A percentile compares a stretch with the other conserved stretches of the same genome.
Evolutionary conservation across 371 early-diverging fungal species (phyloP).

Genomic region (Rhizopus stolonifer): DNA sequence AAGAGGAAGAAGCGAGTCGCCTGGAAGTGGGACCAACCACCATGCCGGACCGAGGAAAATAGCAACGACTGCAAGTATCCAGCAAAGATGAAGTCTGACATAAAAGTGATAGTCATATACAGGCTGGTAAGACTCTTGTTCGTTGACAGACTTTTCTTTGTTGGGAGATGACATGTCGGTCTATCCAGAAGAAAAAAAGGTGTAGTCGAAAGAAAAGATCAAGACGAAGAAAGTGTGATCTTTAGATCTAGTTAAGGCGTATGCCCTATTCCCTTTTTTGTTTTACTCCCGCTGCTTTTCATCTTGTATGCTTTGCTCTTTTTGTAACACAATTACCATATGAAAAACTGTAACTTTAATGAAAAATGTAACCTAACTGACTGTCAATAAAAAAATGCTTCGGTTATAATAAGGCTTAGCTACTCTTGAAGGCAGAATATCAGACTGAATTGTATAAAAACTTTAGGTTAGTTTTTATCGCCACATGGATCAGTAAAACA

Average conservation of each 20-base stretch:
- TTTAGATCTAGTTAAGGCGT: neutral
- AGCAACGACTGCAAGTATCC: conserved; percentile 8
- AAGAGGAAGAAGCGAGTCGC: conserved; percentile 5
- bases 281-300: neutral
- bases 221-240: neutral
- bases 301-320: neutral
- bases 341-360: neutral
- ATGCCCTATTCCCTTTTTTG: conserved; percentile 2
- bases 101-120: neutral
- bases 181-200: neutral
- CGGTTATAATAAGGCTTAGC: no score
- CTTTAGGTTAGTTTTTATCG: no score
- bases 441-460: no score
- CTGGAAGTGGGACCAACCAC: conserved; percentile 23
- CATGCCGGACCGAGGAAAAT: conserved; percentile 13
- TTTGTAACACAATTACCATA: neutral
- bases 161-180: neutral
- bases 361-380: neutral
- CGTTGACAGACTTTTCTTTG: neutral
- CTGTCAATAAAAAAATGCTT: neutral
- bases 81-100: conserved; percentile 4
- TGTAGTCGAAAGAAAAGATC: neutral
- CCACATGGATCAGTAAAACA: no score
- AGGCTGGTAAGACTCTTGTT: neutral
- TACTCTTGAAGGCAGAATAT: no score